These are phyloP conservation scores for Orychophragmus violaceus DNA, from an alignment of 345 rosid genomes.

Conservation along the genomic window DNA sequence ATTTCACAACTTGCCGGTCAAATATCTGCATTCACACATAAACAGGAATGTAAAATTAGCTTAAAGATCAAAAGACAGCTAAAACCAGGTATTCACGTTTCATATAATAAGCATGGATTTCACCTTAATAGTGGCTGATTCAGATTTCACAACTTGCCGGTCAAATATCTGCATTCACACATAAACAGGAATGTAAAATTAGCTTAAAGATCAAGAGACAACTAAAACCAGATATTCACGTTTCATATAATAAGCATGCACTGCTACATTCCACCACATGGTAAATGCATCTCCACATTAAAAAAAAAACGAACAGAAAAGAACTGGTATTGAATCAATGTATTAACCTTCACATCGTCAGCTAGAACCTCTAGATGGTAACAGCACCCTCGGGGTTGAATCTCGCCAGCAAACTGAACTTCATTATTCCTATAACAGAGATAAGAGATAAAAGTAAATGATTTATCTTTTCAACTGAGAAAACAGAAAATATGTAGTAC, in stretches of 20 bases:
- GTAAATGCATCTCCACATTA: not conserved
- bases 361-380: slow-evolving; percentile 47
- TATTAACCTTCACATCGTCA: slow-evolving; percentile 59
- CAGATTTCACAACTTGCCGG: too few species aligned
- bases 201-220: not conserved
- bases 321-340: not conserved
- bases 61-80: not conserved
- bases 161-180: too few species aligned
- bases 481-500: not conserved
- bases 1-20: too few species aligned
- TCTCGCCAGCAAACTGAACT: slow-evolving; percentile 96
- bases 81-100: not conserved
- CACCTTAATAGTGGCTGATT: too few species aligned
- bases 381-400: slow-evolving; percentile 67
- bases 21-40: slow-evolving; percentile 35
- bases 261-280: not conserved
- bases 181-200: not conserved
- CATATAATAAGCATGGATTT: not conserved
- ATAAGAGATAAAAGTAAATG: not conserved
- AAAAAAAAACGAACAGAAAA: not conserved
- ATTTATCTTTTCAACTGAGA: not conserved
- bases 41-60: not conserved
- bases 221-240: not conserved
- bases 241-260: not conserved
- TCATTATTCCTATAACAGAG: slow-evolving; percentile 49